A percentile compares a stretch with the other conserved stretches of the same genome.
Evolutionary conservation across 2,329 filamentous ascomycete genomes (phyloP).

Genomic region (Calonectria hongkongensis): DNA sequence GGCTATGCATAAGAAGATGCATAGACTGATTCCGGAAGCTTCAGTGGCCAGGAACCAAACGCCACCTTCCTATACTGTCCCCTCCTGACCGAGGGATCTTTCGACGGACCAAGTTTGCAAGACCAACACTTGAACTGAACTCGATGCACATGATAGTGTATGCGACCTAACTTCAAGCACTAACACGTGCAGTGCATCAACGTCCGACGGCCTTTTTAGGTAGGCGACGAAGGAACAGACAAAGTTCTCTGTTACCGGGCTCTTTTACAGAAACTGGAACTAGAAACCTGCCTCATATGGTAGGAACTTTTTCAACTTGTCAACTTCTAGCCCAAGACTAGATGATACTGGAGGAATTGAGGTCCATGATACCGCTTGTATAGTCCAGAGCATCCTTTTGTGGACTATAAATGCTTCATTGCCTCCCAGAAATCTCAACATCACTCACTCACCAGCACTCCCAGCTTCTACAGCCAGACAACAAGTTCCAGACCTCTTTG

Average conservation of each 20-base stretch:
- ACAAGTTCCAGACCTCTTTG: too few relatives aligned
- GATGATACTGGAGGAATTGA: not conserved
- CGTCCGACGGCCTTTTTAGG: constrained; percentile 7
- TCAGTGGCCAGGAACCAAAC: constrained; percentile 8
- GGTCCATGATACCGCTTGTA: not conserved
- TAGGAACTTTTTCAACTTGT: not conserved
- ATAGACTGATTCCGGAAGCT: not conserved
- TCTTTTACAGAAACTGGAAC: not conserved
- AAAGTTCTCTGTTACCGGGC: not conserved
- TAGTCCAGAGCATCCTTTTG: not conserved
- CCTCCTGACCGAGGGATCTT: not conserved
- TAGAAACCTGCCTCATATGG: constrained; percentile 8
- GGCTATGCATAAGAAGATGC: not conserved
- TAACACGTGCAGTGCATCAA: not conserved
- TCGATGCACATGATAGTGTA: too few relatives aligned
- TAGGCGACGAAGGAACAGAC: not conserved
- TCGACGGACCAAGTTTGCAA: not conserved
- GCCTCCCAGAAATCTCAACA: not conserved
- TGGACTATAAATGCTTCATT: not conserved
- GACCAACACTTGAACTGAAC: too few relatives aligned
- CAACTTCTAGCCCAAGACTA: too few relatives aligned
- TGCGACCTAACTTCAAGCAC: not conserved
- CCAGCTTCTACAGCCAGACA: not conserved
- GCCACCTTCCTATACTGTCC: constrained; percentile 6
- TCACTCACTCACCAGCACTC: not conserved